A percentile compares a stretch with the other conserved stretches of the same genome.
These are phyloP conservation scores for Extremus antarcticus DNA, from an alignment of 495 filamentous ascomycete genomes.

Conservation along the genomic window DNA sequence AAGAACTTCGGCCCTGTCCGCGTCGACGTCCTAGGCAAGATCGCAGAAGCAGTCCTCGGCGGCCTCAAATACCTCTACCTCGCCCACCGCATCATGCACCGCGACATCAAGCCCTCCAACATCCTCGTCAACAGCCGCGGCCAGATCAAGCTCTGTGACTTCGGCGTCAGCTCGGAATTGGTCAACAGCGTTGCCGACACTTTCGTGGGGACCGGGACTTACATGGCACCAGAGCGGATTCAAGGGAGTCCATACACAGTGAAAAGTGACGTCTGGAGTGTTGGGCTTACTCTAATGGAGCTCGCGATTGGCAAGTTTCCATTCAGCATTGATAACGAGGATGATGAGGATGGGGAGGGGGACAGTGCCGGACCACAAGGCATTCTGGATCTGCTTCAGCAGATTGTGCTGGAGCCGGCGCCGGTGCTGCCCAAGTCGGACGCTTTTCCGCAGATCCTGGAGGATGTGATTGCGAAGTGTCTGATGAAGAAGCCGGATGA, in stretches of 20 bases:
- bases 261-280: slow-evolving; percentile 97
- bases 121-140: slow-evolving; percentile 89
- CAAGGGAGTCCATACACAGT: slow-evolving; percentile 94
- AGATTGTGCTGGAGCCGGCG: slow-evolving; percentile 93
- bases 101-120: slow-evolving; percentile 97
- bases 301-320: slow-evolving; percentile 93
- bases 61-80: slow-evolving; percentile 92
- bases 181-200: slow-evolving; percentile 96
- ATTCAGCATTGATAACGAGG: slow-evolving; percentile 68
- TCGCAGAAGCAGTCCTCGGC: slow-evolving; percentile 90
- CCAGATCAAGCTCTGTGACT: slow-evolving; percentile 94
- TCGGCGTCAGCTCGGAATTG: slow-evolving; percentile 90
- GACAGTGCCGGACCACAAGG: slow-evolving; percentile 71
- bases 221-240: slow-evolving; percentile 97
- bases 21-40: slow-evolving; percentile 98
- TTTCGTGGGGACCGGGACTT: slow-evolving; percentile 95
- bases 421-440: slow-evolving; percentile 91
- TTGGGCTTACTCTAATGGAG: slow-evolving; percentile 93
- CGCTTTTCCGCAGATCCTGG: slow-evolving; percentile 85
- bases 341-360: slow-evolving; percentile 56
- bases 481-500: slow-evolving; percentile 76
- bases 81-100: slow-evolving; percentile 92
- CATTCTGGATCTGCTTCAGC: slow-evolving; percentile 90
- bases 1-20: slow-evolving; percentile 88
- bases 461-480: slow-evolving; percentile 95